Percentiles rank a stretch among this genome's conserved stretches.
phyloP scores from a whole-genome alignment of 148 eudicot genomes.

The Silene conica region DNA sequence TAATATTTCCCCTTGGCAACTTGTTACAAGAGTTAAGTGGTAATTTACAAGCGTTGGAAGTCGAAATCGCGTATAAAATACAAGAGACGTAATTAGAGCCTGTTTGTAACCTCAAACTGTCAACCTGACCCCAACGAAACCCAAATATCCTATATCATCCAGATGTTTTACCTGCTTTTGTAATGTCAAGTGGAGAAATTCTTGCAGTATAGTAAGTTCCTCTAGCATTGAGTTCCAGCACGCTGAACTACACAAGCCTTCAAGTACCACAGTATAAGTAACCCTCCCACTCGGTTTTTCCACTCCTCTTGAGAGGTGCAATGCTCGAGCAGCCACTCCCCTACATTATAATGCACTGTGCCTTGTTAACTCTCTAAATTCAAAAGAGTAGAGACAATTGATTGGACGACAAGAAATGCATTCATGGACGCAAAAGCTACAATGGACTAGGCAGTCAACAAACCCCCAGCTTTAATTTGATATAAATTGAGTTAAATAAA shows the following conservation, averaged over 20 bases:
- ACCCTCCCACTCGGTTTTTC: conserved; percentile 99
- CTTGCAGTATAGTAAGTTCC: conserved; percentile 91
- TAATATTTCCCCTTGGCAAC: too few species aligned
- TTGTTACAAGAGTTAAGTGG: too few species aligned
- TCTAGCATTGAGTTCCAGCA: conserved; percentile 88
- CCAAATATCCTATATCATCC: neutral
- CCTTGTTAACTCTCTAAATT: too few species aligned
- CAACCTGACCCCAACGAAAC: neutral
- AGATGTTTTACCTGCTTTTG: conserved; percentile 57
- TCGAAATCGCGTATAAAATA: neutral
- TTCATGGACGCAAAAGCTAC: too few species aligned
- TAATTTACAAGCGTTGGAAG: too few species aligned
- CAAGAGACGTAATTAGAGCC: neutral
- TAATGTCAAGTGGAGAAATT: conserved; percentile 79
- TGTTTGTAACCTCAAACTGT: neutral
- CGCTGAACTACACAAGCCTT: conserved; percentile 93
- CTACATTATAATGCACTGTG: conserved; percentile 42
- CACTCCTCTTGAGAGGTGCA: conserved; percentile 98
- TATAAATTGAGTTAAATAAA: too few species aligned
- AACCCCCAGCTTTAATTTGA: too few species aligned
- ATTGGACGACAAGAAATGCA: too few species aligned
- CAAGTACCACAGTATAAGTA: conserved; percentile 94
- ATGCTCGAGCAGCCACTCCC: conserved; percentile 99
- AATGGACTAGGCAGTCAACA: too few species aligned
- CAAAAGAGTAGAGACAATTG: too few species aligned